Evolutionary conservation across 805 yeast species (phyloP).

Genomic region (Starmerella potacharoeniae): DNA sequence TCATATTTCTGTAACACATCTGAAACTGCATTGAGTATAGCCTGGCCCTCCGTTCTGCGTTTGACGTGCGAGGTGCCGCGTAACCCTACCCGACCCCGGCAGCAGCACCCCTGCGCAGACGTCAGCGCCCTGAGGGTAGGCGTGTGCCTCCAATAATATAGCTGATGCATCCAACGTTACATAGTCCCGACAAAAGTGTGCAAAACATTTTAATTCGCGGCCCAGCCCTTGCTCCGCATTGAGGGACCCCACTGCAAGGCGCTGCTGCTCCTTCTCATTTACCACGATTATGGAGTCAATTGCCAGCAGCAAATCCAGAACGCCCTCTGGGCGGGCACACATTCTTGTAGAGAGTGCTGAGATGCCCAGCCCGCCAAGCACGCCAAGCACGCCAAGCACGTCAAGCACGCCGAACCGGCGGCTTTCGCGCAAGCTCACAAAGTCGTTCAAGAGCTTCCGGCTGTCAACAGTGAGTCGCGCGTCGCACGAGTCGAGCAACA

Average conservation of each 20-base stretch:
- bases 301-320: background rate
- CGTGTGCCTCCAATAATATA: background rate
- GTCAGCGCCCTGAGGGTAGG: background rate
- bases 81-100: background rate
- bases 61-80: too few relatives aligned
- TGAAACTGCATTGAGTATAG: background rate
- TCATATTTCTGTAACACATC: background rate
- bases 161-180: background rate
- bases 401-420: background rate
- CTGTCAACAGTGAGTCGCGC: background rate
- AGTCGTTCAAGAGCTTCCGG: background rate
- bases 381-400: background rate
- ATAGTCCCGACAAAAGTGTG: too few relatives aligned
- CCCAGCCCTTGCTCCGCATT: too few relatives aligned
- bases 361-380: too few relatives aligned
- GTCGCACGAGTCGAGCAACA: background rate
- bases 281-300: background rate
- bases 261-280: background rate
- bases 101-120: background rate
- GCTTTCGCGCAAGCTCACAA: background rate
- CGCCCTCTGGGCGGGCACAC: too few relatives aligned
- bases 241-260: background rate
- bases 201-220: too few relatives aligned
- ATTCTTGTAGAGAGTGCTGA: too few relatives aligned
- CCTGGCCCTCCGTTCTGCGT: too few relatives aligned